Percentiles rank a stretch among this genome's conserved stretches.
These are phyloP conservation scores for Dendrostoma leiphaemia DNA, from an alignment of 2,329 filamentous ascomycete genomes.

Conservation along the genomic window DNA sequence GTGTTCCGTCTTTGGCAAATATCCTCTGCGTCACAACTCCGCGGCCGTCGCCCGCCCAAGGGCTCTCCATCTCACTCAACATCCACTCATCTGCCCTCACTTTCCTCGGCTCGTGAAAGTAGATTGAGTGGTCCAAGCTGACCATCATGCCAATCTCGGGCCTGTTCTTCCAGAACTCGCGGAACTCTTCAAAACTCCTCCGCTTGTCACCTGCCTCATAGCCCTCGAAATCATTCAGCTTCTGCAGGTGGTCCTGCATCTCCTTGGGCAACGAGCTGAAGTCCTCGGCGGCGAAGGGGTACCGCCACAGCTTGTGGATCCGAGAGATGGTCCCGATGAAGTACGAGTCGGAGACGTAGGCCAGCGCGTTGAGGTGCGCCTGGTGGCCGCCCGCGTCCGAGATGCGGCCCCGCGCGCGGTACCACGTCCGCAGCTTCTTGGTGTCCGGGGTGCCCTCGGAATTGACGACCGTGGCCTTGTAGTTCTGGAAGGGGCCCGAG, in stretches of 20 bases:
- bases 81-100: slow-evolving; percentile 72
- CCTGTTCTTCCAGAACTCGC: slow-evolving; percentile 44
- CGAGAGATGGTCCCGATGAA: slow-evolving; percentile 88
- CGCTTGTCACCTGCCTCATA: slow-evolving; percentile 21
- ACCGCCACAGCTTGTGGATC: slow-evolving; percentile 78
- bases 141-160: slow-evolving; percentile 81
- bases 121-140: slow-evolving; percentile 72
- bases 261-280: slow-evolving; percentile 49
- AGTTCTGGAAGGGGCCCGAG: slow-evolving; percentile 48
- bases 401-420: slow-evolving; percentile 72
- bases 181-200: slow-evolving; percentile 35
- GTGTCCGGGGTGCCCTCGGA: slow-evolving; percentile 44
- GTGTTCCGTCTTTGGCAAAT: slow-evolving; percentile 65
- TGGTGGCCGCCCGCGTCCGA: slow-evolving; percentile 69
- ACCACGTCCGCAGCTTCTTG: slow-evolving; percentile 71
- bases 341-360: slow-evolving; percentile 89
- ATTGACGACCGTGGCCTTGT: slow-evolving; percentile 39
- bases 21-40: slow-evolving; percentile 76
- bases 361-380: slow-evolving; percentile 82
- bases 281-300: slow-evolving; percentile 53
- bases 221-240: slow-evolving; percentile 42
- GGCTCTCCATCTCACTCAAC: slow-evolving; percentile 75
- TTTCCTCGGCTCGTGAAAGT: slow-evolving; percentile 60
- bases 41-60: slow-evolving; percentile 76
- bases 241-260: slow-evolving; percentile 34